Evolutionary conservation across 2,329 filamentous ascomycete genomes (phyloP), one percentile per base, ranked within the genome.

Genomic region (Alternaria rosae): DNA sequence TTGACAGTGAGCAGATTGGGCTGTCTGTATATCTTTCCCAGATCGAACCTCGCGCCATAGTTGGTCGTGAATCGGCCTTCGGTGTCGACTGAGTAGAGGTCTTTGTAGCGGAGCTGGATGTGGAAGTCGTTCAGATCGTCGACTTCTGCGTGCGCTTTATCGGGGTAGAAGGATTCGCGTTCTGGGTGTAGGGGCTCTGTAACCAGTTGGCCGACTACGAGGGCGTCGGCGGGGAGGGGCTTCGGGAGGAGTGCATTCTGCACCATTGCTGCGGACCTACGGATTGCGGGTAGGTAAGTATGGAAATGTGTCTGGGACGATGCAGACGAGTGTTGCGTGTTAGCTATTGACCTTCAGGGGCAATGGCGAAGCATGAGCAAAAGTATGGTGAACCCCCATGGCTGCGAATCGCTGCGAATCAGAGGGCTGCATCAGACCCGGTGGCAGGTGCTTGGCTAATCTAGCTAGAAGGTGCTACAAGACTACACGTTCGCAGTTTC

Each of bases 121-220:
- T 78, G 75, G 66, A 76, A 78, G 66, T 79, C 76, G 54, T 79
- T 79, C 63, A 79, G 72, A 26, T 77, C 75, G 65, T 79, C 77
- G 65, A 79, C 64, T 42, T 71, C 68, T 32, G 68, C 72, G 59
- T 76, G 74, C 20, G 76, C 73, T n/a, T 61, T 57, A 55, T 74
- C 68, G 17, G 75, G 76, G 58, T 76, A 78, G 69, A 78, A 79
- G 62, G 73, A 69, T 47, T 78, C 76, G 54, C 68, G 71, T 55
- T 78, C 77, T 64, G 77, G 77, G 59, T 78, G 74, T 12, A 79
- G 70, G 23, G 77, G 77, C 59, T 79, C 73, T 45, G 72, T 72
- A 17, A 79, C 69, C 50, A 79, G 75, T 67, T 78, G 77, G 61
- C 77, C 77, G 44, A 79, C 74, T 48, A 70, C 67, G 28, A 79